phyloP scores from a whole-genome alignment of 139 green algal genomes.

The Chlamydomonas sp. region DNA sequence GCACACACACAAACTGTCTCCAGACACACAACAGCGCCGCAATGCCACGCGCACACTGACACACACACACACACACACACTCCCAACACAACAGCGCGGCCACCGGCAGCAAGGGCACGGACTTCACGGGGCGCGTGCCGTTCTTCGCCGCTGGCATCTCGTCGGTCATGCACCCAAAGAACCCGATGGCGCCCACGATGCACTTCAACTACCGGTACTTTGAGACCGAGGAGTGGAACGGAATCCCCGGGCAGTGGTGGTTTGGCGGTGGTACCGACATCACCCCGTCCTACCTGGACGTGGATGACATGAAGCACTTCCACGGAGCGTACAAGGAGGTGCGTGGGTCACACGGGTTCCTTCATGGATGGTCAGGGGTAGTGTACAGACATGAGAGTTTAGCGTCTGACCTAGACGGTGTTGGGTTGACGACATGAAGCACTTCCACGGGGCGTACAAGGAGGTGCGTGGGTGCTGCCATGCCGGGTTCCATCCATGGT shows the following conservation, averaged over 20 bases:
- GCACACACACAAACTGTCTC: too few species aligned
- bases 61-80: too few species aligned
- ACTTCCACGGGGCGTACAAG: constrained; percentile 97
- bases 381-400: too few species aligned
- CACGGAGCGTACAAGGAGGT: constrained; percentile 87
- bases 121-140: constrained; percentile 82
- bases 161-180: constrained; percentile 95
- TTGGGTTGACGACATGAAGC: constrained; percentile 94
- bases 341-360: too few species aligned
- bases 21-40: too few species aligned
- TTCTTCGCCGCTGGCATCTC: constrained; percentile 97
- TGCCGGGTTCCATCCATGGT: too few species aligned
- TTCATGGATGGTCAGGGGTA: too few species aligned
- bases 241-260: constrained; percentile 93
- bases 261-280: constrained; percentile 99
- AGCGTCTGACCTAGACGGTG: too few species aligned
- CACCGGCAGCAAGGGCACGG: constrained; percentile 20
- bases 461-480: too few species aligned
- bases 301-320: constrained; percentile 97
- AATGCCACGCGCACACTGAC: too few species aligned
- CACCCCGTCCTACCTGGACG: constrained; percentile 87
- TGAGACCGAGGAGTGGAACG: constrained; percentile 93
- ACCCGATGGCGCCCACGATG: constrained; percentile 94
- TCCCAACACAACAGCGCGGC: not conserved
- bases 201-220: constrained; percentile 99